Evolutionary conservation across 306 rosid species (phyloP), one percentile per base, ranked within the genome.

Genomic region (Castanea mollissima): DNA sequence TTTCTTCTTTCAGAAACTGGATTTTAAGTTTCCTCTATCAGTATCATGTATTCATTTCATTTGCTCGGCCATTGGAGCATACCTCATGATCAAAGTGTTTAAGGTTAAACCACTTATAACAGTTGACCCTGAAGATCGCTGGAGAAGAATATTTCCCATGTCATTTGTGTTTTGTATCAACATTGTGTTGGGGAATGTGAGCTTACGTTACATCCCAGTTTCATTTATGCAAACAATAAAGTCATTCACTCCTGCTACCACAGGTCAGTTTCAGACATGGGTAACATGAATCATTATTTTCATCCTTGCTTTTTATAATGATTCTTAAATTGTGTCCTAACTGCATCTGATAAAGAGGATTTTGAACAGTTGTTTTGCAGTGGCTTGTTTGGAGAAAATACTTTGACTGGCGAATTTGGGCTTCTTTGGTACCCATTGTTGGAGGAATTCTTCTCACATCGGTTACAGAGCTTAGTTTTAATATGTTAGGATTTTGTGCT

Each of bases 391-490:
- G 99, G 99, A 92, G 89, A 87, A 95, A 95, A 82, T 54, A 85
- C 85, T 95, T 95, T 82, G 97, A 95, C 76, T 95, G 90, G 95
- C 88, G 97, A 75, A 92, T 92, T 74, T 95, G 99, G 99, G 82
- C 90, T 84, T 83, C 97, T 71, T 90, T 95, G 86, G 85, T 92
- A 83, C 99, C 99, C 70, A 95, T 95, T 84, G 99, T 95, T 77
- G 99, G 99, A 81, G 99, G 99, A 83, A 95, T 95, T 88, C 97
- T 95, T 81, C 97, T 95, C 38, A 90, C 99, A 38, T 95, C 99
- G 73, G 84, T 92, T 21, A 92, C 99, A 75, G 99, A 95, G 86
- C 92, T 95, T 81, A 95, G 95, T 83, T 95, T 95, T 88, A 95
- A 95, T 75, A 90, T 82, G 88, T 83, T 95, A 54, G 97, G 99